Base-by-base conservation (phyloP, 2,329 filamentous ascomycete genomes). In the Aspergillus vadensis region DNA sequence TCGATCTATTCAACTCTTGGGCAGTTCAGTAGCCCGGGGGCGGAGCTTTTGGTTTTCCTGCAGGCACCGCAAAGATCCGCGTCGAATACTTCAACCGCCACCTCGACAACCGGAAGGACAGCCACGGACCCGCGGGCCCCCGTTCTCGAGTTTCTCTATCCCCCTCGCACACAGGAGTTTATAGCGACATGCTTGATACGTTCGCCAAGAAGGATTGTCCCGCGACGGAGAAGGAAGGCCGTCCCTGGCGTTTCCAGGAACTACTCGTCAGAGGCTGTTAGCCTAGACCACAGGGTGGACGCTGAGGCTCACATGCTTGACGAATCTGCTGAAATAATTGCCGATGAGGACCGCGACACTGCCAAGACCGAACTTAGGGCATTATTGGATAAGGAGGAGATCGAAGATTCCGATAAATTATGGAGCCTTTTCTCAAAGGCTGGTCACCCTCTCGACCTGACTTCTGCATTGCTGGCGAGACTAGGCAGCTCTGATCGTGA, bases 351-450 rank as follows among this genome's bases (percentile, higher is more conserved):
- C 49, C 47, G 58, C 19, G 60, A 61, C 17, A 39, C 66, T 27
- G 65, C 69, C 32, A 66, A 61, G 54, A 51, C 55, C 38, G 49
- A 64, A 12, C 66, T 74, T 6, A 14, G 38, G 6, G 56, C 55
- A 12, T 56, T 74, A n/a, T 36, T 72, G 44, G 52, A 51, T 23
- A 48, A 63, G 15, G 43, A 63, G 25, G 55, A 62, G 4, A 48
- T 41, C 15, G 57, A 32, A 12, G 64, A 73, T 23, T 73, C 72
- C 55, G 77, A 80, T 57, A 72, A 75, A 65, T 77, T 73, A 12
- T 83, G 80, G 80, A 67, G 72, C 27, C 71, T 78, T 49, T 82
- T 77, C 65, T 57, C 67, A 25, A 64, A 65, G 17, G 71, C 71
- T 41, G 72, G 72, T 15, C 60, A 66, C n/a, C 74, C 72, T 6